phyloP scores from a whole-genome alignment of 352 stramenopile genomes.

The Pythium aphanidermatum region DNA sequence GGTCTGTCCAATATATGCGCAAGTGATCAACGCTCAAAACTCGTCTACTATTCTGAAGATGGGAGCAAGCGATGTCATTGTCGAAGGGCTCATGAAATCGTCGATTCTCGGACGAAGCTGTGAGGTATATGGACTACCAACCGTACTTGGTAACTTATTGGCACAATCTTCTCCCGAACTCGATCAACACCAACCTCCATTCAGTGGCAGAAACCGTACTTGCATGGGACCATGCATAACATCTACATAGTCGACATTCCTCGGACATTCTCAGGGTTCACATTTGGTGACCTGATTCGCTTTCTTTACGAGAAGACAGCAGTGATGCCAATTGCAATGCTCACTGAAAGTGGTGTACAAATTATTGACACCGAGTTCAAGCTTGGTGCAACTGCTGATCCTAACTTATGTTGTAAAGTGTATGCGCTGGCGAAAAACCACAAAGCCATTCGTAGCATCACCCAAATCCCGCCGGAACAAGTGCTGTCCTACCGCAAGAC shows the following conservation, averaged over 20 bases:
- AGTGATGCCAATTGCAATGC: conserved; percentile 59
- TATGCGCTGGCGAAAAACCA: conserved; percentile 63
- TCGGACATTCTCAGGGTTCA: conserved; percentile 72
- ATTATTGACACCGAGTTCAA: conserved; percentile 80
- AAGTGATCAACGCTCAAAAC: conserved; percentile 68
- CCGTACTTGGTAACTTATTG: conserved; percentile 61
- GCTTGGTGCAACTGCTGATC: conserved; percentile 58
- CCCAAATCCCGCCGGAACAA: conserved; percentile 62
- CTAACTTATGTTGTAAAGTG: conserved; percentile 75
- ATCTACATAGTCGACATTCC: conserved; percentile 76
- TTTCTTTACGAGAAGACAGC: conserved; percentile 74
- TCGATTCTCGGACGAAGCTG: conserved; percentile 64
- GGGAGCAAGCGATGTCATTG: conserved; percentile 65
- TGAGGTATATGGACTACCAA: conserved; percentile 56
- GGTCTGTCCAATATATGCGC: conserved; percentile 66
- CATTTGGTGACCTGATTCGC: conserved; percentile 68
- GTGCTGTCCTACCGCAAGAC: conserved; percentile 75
- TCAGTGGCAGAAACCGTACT: conserved; percentile 61
- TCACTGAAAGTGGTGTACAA: conserved; percentile 55
- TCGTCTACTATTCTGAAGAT: conserved; percentile 65
- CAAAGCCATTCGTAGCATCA: conserved; percentile 43
- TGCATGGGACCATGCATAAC: conserved; percentile 64
- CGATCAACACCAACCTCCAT: conserved; percentile 37
- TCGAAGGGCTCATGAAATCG: conserved; percentile 66
- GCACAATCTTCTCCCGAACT: conserved; percentile 48